phyloP scores from a whole-genome alignment of 202 grass and related monocot genomes.

The Carex sylvatica region DNA sequence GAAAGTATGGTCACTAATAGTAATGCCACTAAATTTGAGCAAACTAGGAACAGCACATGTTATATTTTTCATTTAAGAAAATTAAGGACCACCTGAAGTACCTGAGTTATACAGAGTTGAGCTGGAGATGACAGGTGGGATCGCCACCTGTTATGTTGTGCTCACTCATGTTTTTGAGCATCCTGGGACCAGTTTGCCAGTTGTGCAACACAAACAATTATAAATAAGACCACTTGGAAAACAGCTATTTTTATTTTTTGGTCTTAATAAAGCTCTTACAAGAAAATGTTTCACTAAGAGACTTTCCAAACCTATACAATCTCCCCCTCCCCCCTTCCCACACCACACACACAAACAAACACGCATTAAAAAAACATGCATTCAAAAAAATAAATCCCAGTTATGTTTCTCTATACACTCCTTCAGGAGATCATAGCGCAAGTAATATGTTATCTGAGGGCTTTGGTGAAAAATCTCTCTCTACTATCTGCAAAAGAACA shows the following conservation, averaged over 20 bases:
- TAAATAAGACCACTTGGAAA: not conserved
- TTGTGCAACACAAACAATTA: not conserved
- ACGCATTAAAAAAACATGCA: not conserved
- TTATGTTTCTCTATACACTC: not conserved
- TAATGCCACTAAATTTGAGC: not conserved
- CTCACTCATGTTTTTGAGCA: not conserved
- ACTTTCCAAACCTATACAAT: not conserved
- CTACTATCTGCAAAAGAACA: conserved; percentile 23
- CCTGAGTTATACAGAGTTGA: not conserved
- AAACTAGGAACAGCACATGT: not conserved
- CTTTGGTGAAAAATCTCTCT: conserved; percentile 14
- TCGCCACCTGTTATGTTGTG: not conserved
- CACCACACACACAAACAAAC: not conserved
- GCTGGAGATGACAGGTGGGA: not conserved
- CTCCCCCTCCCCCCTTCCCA: no score
- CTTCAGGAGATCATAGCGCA: conserved; percentile 4
- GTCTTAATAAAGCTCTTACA: not conserved
- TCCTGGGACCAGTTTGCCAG: not conserved
- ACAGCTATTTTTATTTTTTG: not conserved
- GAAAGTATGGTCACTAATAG: not conserved
- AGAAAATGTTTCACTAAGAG: not conserved
- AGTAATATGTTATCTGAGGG: conserved; percentile 24
- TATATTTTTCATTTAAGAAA: conserved; percentile 2
- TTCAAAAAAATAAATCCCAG: not conserved
- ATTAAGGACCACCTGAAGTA: conserved; percentile 1